These are phyloP conservation scores for Cunninghamia lanceolata DNA, from an alignment of 75 land plant genomes.

Conservation along the genomic window DNA sequence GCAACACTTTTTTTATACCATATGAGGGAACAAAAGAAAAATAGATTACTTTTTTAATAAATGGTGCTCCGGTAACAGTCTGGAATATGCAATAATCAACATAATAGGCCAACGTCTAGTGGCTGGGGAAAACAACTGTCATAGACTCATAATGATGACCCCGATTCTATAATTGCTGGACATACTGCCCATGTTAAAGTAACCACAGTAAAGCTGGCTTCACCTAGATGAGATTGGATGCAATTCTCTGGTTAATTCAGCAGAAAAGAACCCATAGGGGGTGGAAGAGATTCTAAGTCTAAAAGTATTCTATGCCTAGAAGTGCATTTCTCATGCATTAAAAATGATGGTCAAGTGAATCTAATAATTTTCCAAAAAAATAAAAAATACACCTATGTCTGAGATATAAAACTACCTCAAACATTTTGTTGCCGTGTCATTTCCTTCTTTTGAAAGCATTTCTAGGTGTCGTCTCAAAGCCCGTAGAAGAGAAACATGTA, in stretches of 20 bases:
- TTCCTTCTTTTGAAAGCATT: conserved; percentile 42
- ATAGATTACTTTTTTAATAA: neutral
- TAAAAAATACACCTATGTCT: neutral
- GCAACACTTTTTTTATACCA: neutral
- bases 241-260: neutral
- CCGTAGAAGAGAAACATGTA: conserved; percentile 68
- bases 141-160: neutral
- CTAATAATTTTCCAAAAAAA: too few species aligned
- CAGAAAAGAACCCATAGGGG: neutral
- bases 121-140: neutral
- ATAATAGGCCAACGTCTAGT: neutral
- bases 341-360: neutral
- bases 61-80: neutral
- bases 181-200: neutral
- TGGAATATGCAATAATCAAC: neutral
- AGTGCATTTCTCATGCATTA: neutral
- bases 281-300: neutral
- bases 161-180: neutral
- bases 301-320: neutral
- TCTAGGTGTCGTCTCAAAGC: conserved; percentile 65
- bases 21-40: neutral
- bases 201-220: neutral
- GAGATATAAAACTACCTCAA: conserved; percentile 33
- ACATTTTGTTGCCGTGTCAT: conserved; percentile 44
- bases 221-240: neutral